Evolutionary conservation across 2,329 filamentous ascomycete species (phyloP).

Genomic region (Lecanoromycetidae sp.): DNA sequence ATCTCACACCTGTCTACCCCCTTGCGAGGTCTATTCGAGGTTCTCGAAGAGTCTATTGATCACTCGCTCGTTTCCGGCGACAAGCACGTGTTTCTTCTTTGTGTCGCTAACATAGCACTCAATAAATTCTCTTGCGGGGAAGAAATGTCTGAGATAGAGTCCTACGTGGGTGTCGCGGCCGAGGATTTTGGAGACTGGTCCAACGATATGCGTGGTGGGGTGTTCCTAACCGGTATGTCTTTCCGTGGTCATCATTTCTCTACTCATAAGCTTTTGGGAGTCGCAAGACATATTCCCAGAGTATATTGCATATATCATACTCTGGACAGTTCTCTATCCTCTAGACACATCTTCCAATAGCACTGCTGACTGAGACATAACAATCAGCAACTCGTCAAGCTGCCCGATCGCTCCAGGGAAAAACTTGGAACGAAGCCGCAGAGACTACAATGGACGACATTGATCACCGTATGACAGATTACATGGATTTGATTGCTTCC

Average conservation of each 20-base stretch:
- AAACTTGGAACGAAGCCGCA: constrained; percentile 39
- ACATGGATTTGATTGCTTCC: constrained; percentile 35
- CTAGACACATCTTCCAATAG: constrained; percentile 9
- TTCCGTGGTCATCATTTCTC: too few relatives aligned
- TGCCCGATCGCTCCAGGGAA: constrained; percentile 48
- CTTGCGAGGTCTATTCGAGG: constrained; percentile 39
- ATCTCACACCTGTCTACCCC: constrained; percentile 48
- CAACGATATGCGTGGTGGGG: constrained; percentile 46
- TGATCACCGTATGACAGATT: constrained; percentile 40
- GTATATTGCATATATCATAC: too few relatives aligned
- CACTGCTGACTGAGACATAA: too few relatives aligned
- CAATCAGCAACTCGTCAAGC: constrained; percentile 38
- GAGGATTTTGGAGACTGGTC: constrained; percentile 47
- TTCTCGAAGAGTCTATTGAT: constrained; percentile 44
- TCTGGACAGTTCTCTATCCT: too few relatives aligned
- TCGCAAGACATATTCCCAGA: too few relatives aligned
- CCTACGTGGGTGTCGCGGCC: constrained; percentile 43
- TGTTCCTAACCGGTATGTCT: constrained; percentile 43
- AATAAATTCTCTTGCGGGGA: constrained; percentile 45
- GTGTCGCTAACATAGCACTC: constrained; percentile 46
- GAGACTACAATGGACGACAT: constrained; percentile 42
- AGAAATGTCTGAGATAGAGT: constrained; percentile 46
- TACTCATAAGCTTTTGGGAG: too few relatives aligned
- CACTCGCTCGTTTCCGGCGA: constrained; percentile 46
- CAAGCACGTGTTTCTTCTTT: constrained; percentile 45